These are phyloP conservation scores for Cutaneotrichosporon sp. DNA, from an alignment of 1,284 basidiomycete species.

Conservation along the genomic window DNA sequence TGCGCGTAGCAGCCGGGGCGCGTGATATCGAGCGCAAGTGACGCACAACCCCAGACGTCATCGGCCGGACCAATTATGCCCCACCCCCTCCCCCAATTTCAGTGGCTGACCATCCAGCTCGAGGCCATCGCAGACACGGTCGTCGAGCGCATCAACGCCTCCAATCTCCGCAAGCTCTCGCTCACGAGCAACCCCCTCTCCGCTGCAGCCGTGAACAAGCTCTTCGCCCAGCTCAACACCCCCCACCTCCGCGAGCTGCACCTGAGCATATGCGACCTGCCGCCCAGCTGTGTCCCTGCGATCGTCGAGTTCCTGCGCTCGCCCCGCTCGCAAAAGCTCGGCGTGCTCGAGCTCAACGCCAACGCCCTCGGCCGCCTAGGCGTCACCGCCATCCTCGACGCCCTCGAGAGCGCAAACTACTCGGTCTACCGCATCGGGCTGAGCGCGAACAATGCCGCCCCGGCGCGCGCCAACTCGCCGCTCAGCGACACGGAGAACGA, in stretches of 20 bases:
- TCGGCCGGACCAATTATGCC: neutral
- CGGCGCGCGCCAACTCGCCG: conserved; percentile 4
- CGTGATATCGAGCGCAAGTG: neutral
- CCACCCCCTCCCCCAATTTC: neutral
- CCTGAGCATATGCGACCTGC: conserved; percentile 41
- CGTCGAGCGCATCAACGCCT: conserved; percentile 33
- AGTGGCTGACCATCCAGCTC: conserved; percentile 13
- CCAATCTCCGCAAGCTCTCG: conserved; percentile 32
- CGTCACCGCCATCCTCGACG: conserved; percentile 38
- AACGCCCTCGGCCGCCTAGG: conserved; percentile 38
- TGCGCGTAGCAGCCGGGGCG: neutral
- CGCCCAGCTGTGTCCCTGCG: conserved; percentile 13
- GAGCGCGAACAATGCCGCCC: conserved; percentile 27
- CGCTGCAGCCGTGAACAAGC: conserved; percentile 20
- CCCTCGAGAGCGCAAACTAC: conserved; percentile 38
- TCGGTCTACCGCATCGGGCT: conserved; percentile 36
- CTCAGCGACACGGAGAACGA: conserved; percentile 9
- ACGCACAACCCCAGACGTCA: neutral
- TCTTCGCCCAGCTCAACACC: conserved; percentile 33
- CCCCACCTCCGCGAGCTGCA: conserved; percentile 37
- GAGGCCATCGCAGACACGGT: conserved; percentile 9
- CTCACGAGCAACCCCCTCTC: conserved; percentile 41
- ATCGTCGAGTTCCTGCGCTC: conserved; percentile 31
- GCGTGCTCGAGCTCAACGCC: conserved; percentile 42
- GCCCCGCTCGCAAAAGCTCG: conserved; percentile 31